Evolutionary conservation across 2,329 filamentous ascomycete genomes (phyloP).

Genomic region (Paracorniculantispora psalliotae): DNA sequence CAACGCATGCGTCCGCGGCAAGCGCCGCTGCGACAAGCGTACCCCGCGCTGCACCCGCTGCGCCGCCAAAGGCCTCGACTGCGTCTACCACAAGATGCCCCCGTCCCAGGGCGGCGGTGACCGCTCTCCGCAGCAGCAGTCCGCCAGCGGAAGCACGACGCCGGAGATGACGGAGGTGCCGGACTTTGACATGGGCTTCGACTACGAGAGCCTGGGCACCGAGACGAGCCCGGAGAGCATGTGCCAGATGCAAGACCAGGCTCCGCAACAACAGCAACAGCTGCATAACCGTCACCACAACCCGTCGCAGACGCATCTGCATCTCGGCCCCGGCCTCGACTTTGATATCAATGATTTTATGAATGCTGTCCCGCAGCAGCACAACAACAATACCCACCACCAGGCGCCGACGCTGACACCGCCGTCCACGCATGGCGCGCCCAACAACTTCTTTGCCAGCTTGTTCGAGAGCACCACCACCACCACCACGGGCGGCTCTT

Average conservation of each 20-base stretch:
- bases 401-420: not conserved
- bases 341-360: slow-evolving; percentile 14
- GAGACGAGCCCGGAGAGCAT: slow-evolving; percentile 26
- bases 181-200: slow-evolving; percentile 35
- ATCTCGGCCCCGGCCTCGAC: slow-evolving; percentile 11
- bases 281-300: not conserved
- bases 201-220: slow-evolving; percentile 28
- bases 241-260: slow-evolving; percentile 17
- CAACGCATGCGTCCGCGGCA: slow-evolving; percentile 43
- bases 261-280: slow-evolving; percentile 4
- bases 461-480: slow-evolving; percentile 11
- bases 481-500: slow-evolving; percentile 19
- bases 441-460: not conserved
- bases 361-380: not conserved
- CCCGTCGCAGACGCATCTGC: too few relatives aligned
- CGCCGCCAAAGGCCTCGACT: slow-evolving; percentile 35
- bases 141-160: slow-evolving; percentile 6
- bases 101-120: slow-evolving; percentile 18
- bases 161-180: slow-evolving; percentile 21
- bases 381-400: too few relatives aligned
- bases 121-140: too few relatives aligned
- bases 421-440: not conserved
- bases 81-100: slow-evolving; percentile 36
- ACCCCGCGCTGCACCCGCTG: slow-evolving; percentile 39
- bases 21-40: slow-evolving; percentile 44